A percentile compares a stretch with the other conserved stretches of the same genome.
These are phyloP conservation scores for Botrytis byssoidea DNA, from an alignment of 2,329 filamentous ascomycete species.

Conservation along the genomic window DNA sequence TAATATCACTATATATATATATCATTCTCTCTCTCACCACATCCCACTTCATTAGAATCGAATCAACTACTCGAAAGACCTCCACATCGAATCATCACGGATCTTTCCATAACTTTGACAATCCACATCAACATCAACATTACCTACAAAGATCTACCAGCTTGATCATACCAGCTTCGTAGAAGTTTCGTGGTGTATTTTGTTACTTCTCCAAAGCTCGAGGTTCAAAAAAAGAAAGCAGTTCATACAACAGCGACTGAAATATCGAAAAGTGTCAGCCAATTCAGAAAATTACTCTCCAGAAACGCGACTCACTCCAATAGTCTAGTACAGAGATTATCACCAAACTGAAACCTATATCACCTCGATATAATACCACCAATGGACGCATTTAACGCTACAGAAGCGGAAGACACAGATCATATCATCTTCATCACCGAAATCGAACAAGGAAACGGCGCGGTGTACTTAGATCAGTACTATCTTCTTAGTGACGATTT, in stretches of 20 bases:
- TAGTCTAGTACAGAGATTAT: no score
- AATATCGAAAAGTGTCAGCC: background rate
- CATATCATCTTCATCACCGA: background rate
- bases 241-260: no score
- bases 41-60: background rate
- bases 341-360: background rate
- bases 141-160: background rate
- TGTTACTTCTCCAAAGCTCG: rapidly evolving
- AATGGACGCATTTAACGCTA: background rate
- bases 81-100: no score
- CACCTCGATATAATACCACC: background rate
- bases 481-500: background rate
- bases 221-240: background rate
- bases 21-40: background rate
- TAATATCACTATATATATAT: background rate
- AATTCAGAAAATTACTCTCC: background rate
- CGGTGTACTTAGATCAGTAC: rapidly evolving
- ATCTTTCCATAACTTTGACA: no score
- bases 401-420: background rate
- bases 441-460: no score
- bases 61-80: background rate
- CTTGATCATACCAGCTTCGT: background rate
- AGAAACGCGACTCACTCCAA: background rate
- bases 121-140: background rate
- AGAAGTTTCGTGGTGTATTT: background rate